A percentile compares a stretch with the other conserved stretches of the same genome.
Conservation (phyloP, 148 eudicot species). For the Camellia lanceoleosa region DNA sequence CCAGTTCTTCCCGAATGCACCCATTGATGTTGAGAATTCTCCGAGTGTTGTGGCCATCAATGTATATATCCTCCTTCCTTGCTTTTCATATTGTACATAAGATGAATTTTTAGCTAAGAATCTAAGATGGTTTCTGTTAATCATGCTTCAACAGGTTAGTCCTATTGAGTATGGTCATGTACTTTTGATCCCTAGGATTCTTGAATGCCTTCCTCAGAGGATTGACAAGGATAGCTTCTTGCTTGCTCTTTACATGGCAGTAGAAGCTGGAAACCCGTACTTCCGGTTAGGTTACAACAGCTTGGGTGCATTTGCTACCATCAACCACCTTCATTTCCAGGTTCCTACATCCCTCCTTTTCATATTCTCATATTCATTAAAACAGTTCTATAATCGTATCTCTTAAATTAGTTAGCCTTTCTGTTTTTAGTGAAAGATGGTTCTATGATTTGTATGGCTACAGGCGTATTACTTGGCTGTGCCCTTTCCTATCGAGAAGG, state of each 20-base stretch:
- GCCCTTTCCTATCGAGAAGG: slow-evolving; percentile 83
- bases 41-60: slow-evolving; percentile 91
- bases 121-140: slow-evolving; percentile 5
- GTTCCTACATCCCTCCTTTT: slow-evolving; percentile 26
- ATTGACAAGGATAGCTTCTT: slow-evolving; percentile 70
- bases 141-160: slow-evolving; percentile 58
- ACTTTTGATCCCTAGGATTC: slow-evolving; percentile 84
- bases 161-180: slow-evolving; percentile 97
- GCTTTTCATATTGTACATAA: background rate
- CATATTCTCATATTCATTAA: background rate
- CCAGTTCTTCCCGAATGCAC: slow-evolving; percentile 58
- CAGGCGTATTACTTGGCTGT: slow-evolving; percentile 85
- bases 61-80: slow-evolving; percentile 41
- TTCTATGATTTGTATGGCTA: background rate
- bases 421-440: background rate
- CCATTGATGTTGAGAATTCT: slow-evolving; percentile 51
- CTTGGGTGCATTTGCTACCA: slow-evolving; percentile 96
- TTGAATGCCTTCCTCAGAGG: slow-evolving; percentile 79
- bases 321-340: slow-evolving; percentile 97
- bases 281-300: slow-evolving; percentile 94
- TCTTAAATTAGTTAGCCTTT: background rate
- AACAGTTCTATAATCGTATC: background rate
- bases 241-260: slow-evolving; percentile 85
- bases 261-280: slow-evolving; percentile 78
- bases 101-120: background rate